These are phyloP conservation scores for Hypoxylon sp. DNA, from an alignment of 2,329 filamentous ascomycete genomes.

Conservation along the genomic window DNA sequence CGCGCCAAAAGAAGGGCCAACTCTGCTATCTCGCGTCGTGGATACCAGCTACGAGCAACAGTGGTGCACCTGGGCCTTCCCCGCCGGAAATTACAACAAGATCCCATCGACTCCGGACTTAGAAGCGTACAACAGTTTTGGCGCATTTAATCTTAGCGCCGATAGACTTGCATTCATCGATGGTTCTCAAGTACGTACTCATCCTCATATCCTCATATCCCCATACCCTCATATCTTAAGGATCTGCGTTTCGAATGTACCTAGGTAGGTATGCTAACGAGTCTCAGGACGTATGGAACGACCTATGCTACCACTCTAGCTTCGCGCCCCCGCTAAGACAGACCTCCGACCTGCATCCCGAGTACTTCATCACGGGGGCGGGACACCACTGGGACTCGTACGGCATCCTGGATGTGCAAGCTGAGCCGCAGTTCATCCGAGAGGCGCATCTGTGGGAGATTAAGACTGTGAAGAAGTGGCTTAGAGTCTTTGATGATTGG, in stretches of 20 bases:
- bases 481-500: constrained; percentile 51
- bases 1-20: constrained; percentile 59
- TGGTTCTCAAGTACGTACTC: constrained; percentile 52
- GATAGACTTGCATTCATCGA: constrained; percentile 65
- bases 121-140: constrained; percentile 60
- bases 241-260: too few species aligned
- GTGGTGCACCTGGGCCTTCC: constrained; percentile 69
- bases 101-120: constrained; percentile 61
- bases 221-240: neutral
- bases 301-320: constrained; percentile 64
- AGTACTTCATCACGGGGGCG: constrained; percentile 63
- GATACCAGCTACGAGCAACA: constrained; percentile 65
- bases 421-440: constrained; percentile 64
- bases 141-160: constrained; percentile 61
- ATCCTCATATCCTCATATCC: too few species aligned
- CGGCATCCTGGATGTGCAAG: constrained; percentile 56
- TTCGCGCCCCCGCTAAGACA: constrained; percentile 55
- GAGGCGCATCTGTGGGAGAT: constrained; percentile 66
- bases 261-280: neutral
- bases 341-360: constrained; percentile 60
- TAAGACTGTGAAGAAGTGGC: constrained; percentile 63
- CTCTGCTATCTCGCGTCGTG: constrained; percentile 62
- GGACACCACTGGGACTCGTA: constrained; percentile 67
- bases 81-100: constrained; percentile 59
- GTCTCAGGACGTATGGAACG: constrained; percentile 64